Evolutionary conservation across 805 yeast genomes (phyloP).

Genomic region (Saccharomycopsis synnaedendra): DNA sequence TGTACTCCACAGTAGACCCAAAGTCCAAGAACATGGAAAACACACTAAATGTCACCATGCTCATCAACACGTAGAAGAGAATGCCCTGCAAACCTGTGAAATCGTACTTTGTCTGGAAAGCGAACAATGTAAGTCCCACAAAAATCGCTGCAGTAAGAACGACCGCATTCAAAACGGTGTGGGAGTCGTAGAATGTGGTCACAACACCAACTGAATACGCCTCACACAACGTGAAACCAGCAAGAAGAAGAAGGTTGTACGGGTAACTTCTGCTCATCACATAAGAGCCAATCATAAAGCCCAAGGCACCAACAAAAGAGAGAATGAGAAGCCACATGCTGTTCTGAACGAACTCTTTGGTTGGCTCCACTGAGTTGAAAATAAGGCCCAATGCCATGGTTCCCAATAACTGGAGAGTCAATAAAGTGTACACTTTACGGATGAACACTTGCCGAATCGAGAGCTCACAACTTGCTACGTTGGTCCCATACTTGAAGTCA

Average conservation of each 20-base stretch:
- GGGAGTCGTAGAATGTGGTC: slow-evolving; percentile 51
- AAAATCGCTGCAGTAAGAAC: slow-evolving; percentile 59
- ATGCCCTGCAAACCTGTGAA: slow-evolving; percentile 57
- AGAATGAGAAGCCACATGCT: slow-evolving; percentile 51
- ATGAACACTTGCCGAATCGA: slow-evolving; percentile 66
- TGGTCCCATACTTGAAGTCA: slow-evolving; percentile 74
- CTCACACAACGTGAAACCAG: slow-evolving; percentile 64
- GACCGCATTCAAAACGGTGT: slow-evolving; percentile 59
- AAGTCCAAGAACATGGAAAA: slow-evolving; percentile 58
- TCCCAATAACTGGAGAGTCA: slow-evolving; percentile 49
- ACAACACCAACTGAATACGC: slow-evolving; percentile 61
- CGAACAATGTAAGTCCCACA: slow-evolving; percentile 65
- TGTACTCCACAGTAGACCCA: slow-evolving; percentile 43
- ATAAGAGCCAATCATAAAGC: slow-evolving; percentile 51
- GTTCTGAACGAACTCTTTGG: slow-evolving; percentile 42
- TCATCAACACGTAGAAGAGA: slow-evolving; percentile 47
- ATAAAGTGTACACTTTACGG: slow-evolving; percentile 67
- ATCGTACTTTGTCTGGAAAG: slow-evolving; percentile 69
- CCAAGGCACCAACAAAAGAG: slow-evolving; percentile 47
- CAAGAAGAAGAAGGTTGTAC: slow-evolving; percentile 45
- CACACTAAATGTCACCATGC: slow-evolving; percentile 60
- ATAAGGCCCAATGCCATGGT: slow-evolving; percentile 49
- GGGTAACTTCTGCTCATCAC: slow-evolving; percentile 62
- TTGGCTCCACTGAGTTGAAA: slow-evolving; percentile 32
- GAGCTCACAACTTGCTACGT: slow-evolving; percentile 67